phyloP scores from a whole-genome alignment of 2,329 filamentous ascomycete species.

The Talaromyces sp. region DNA sequence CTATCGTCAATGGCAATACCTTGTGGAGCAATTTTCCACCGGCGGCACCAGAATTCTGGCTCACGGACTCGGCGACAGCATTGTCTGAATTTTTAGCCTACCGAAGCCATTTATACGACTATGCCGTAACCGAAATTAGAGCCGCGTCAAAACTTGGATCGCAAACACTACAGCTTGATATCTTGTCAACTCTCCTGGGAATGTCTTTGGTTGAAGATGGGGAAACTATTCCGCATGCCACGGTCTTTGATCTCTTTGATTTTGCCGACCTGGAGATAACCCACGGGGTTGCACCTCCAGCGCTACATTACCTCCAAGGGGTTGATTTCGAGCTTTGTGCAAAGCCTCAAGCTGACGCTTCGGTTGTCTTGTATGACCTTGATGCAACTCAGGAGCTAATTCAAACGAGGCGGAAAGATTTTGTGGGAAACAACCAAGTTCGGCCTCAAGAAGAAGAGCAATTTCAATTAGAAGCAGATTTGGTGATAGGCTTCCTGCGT shows the following conservation, averaged over 20 bases:
- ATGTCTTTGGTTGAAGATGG: constrained; percentile 61
- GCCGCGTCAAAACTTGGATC: constrained; percentile 66
- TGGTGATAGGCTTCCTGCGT: constrained; percentile 33
- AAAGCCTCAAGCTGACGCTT: constrained; percentile 53
- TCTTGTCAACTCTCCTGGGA: constrained; percentile 68
- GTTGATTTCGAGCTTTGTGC: constrained; percentile 65
- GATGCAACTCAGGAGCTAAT: constrained; percentile 70
- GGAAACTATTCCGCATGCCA: constrained; percentile 63
- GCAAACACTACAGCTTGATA: constrained; percentile 64
- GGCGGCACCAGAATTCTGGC: constrained; percentile 61
- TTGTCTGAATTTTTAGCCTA: constrained; percentile 74
- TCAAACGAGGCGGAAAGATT: constrained; percentile 43
- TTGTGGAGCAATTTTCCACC: constrained; percentile 69
- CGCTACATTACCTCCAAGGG: constrained; percentile 58
- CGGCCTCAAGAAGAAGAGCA: constrained; percentile 39
- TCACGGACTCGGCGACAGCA: constrained; percentile 62
- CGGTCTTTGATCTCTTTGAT: constrained; percentile 89
- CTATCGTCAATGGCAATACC: constrained; percentile 63
- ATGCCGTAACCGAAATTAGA: constrained; percentile 79
- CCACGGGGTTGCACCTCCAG: constrained; percentile 44
- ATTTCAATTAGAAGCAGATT: constrained; percentile 34
- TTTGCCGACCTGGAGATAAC: constrained; percentile 67
- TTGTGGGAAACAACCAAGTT: constrained; percentile 41
- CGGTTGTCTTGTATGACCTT: constrained; percentile 59
- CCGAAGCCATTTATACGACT: constrained; percentile 75